Evolutionary conservation across 768 basidiomycete genomes (phyloP).

Genomic region (Saitozyma sp.): DNA sequence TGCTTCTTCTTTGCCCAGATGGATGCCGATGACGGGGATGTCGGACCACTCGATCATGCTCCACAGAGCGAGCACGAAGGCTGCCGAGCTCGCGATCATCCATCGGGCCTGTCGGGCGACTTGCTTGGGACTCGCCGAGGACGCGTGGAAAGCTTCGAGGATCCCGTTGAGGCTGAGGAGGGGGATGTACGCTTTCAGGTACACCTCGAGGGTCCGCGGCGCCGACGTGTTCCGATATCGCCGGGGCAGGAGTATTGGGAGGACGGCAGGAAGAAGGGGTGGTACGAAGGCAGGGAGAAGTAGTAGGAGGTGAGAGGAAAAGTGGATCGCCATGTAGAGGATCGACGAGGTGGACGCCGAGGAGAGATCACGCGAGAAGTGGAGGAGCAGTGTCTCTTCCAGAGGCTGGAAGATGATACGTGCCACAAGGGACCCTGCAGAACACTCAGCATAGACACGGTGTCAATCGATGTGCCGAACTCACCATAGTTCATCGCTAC

Average conservation of each 20-base stretch:
- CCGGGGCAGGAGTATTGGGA: constrained; percentile 66
- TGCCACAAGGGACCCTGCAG: constrained; percentile 80
- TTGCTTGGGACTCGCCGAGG: constrained; percentile 68
- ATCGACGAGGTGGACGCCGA: constrained; percentile 51
- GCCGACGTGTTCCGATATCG: constrained; percentile 70
- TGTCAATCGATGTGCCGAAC: constrained; percentile 28
- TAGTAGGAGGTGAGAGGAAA: constrained; percentile 67
- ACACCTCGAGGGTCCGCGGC: constrained; percentile 70
- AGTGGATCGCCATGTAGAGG: constrained; percentile 62
- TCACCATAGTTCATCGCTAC: constrained; percentile 92
- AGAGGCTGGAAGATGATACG: constrained; percentile 92
- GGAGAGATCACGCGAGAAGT: constrained; percentile 69
- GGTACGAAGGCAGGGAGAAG: constrained; percentile 74
- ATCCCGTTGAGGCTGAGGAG: constrained; percentile 86
- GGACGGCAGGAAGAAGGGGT: constrained; percentile 68
- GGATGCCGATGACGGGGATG: constrained; percentile 13
- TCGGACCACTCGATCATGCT: constrained; percentile 55
- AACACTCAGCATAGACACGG: not conserved
- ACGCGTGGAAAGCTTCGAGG: constrained; percentile 84
- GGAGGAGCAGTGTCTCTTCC: constrained; percentile 86
- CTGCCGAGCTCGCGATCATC: constrained; percentile 74
- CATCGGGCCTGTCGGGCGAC: constrained; percentile 68
- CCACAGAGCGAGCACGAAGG: constrained; percentile 64
- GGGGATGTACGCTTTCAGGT: constrained; percentile 80
- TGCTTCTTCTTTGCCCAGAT: constrained; percentile 19